Conservation (phyloP, 495 filamentous ascomycete species). For the Cercophora newfieldiana region DNA sequence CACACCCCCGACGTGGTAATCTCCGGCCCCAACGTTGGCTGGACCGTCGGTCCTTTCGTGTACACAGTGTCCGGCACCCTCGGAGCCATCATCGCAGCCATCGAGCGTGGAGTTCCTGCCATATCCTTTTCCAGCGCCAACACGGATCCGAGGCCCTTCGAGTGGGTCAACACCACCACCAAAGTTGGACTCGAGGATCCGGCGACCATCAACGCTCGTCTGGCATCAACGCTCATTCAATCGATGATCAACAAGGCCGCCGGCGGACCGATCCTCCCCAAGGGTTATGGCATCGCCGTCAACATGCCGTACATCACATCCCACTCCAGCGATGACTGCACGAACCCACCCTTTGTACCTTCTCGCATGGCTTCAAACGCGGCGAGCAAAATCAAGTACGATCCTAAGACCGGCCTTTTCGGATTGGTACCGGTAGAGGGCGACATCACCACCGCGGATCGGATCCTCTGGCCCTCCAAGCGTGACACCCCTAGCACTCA, state of each 20-base stretch:
- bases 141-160: slow-evolving; percentile 21
- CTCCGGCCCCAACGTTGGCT: slow-evolving; percentile 44
- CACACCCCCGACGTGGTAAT: slow-evolving; percentile 41
- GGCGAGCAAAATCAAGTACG: slow-evolving; percentile 29
- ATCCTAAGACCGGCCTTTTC: slow-evolving; percentile 38
- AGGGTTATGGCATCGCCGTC: slow-evolving; percentile 43
- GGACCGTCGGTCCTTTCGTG: slow-evolving; percentile 40
- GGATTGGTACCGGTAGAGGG: slow-evolving; percentile 22
- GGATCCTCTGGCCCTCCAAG: slow-evolving; percentile 31
- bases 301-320: slow-evolving; percentile 38
- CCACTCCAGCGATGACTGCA: slow-evolving; percentile 27
- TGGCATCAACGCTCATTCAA: slow-evolving; percentile 37
- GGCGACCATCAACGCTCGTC: slow-evolving; percentile 36
- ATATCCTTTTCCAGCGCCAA: slow-evolving; percentile 39
- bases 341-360: slow-evolving; percentile 40
- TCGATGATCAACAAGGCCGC: slow-evolving; percentile 33
- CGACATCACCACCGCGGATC: background rate
- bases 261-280: slow-evolving; percentile 33
- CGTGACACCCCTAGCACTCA: slow-evolving; percentile 28
- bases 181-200: slow-evolving; percentile 25
- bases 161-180: slow-evolving; percentile 31
- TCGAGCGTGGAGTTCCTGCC: slow-evolving; percentile 41
- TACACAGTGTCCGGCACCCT: slow-evolving; percentile 41
- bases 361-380: slow-evolving; percentile 33
- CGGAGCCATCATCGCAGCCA: slow-evolving; percentile 40